These are phyloP conservation scores for Cyclotella sp. DNA, from an alignment of 108 stramenopile genomes.

Conservation along the genomic window DNA sequence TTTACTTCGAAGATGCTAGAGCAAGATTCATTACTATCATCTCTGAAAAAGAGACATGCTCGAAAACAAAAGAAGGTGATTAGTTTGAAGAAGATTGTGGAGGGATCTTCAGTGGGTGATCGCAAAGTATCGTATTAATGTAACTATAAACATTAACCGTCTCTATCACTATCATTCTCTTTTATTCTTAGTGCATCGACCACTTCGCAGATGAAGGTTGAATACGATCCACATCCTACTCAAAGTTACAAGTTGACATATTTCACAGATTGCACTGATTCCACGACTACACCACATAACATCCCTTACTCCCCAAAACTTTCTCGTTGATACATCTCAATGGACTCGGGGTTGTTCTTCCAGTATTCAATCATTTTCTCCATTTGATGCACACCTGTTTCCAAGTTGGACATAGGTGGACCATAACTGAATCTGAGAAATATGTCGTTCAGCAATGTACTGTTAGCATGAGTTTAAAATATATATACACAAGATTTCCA, in stretches of 20 bases:
- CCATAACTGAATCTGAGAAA: constrained; percentile 53
- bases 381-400: constrained; percentile 35
- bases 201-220: too few species aligned
- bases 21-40: not conserved
- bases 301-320: constrained; percentile 13
- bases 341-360: constrained; percentile 7
- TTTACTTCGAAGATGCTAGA: not conserved
- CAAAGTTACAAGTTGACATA: not conserved
- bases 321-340: constrained; percentile 11
- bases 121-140: not conserved
- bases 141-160: not conserved
- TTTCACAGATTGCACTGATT: too few species aligned
- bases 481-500: too few species aligned
- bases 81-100: not conserved
- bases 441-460: too few species aligned
- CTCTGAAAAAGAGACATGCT: not conserved
- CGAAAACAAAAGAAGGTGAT: constrained; percentile 1
- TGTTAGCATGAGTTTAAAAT: too few species aligned
- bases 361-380: constrained; percentile 43
- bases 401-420: constrained; percentile 40
- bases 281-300: too few species aligned
- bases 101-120: not conserved
- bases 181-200: too few species aligned
- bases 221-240: not conserved
- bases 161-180: too few species aligned